phyloP scores from a whole-genome alignment of 768 basidiomycete species.

The Tricholoma flavovirens region DNA sequence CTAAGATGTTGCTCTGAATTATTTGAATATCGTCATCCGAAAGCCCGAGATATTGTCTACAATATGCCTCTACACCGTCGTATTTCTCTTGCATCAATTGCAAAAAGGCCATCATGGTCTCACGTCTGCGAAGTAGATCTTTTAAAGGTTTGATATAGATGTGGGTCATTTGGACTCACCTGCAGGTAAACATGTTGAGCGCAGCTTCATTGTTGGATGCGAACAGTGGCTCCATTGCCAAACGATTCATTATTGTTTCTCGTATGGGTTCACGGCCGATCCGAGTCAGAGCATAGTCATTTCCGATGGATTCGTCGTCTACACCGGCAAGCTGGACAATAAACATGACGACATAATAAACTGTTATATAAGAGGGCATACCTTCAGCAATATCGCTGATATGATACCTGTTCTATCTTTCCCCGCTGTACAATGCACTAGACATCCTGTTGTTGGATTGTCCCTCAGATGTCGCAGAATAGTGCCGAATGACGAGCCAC shows the following conservation, averaged over 20 bases:
- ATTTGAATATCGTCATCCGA: slow-evolving; percentile 55
- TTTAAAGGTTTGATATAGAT: slow-evolving; percentile 3
- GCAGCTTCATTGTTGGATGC: slow-evolving; percentile 69
- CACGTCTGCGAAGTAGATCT: slow-evolving; percentile 37
- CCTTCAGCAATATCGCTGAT: slow-evolving; percentile 68
- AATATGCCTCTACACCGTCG: slow-evolving; percentile 61
- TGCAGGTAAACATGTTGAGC: slow-evolving; percentile 78
- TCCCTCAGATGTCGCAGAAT: slow-evolving; percentile 74
- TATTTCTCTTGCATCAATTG: slow-evolving; percentile 56
- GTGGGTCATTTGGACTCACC: slow-evolving; percentile 34
- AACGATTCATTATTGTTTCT: slow-evolving; percentile 60
- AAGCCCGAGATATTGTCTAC: slow-evolving; percentile 49
- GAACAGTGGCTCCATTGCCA: slow-evolving; percentile 68
- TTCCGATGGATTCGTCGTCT: slow-evolving; percentile 54
- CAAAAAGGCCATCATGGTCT: slow-evolving; percentile 74
- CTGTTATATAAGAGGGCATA: slow-evolving; percentile 21
- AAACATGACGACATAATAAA: not conserved
- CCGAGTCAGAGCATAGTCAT: slow-evolving; percentile 73
- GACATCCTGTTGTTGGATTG: slow-evolving; percentile 52
- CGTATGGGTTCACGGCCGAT: slow-evolving; percentile 77
- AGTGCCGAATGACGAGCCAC: slow-evolving; percentile 58
- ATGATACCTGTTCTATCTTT: slow-evolving; percentile 80
- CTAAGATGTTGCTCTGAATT: slow-evolving; percentile 55
- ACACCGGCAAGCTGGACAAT: slow-evolving; percentile 64
- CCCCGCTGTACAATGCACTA: slow-evolving; percentile 83